Base-by-base conservation (phyloP, 768 basidiomycete species). In the Boletus pseudo-olivaceus region DNA sequence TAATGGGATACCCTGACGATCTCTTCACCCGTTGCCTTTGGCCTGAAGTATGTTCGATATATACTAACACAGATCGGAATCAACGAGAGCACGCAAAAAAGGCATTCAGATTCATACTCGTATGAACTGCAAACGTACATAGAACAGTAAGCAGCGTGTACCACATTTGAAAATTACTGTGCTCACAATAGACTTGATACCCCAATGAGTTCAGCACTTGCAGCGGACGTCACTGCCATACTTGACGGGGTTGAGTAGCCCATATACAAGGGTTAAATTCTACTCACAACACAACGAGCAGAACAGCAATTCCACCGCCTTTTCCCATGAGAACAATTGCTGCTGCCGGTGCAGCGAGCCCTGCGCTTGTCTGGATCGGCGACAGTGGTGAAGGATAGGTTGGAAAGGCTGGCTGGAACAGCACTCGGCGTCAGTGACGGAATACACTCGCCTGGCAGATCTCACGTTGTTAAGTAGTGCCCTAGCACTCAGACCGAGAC, bases 201-300 rank as follows among this genome's bases (percentile, higher is more conserved):
- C 6, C 75, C 77, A 35, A 78, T 77, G 33, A 78, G 67, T 56
- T 79, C 78, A 10, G 78, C 69, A 58, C 75, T 75, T 15, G 75
- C 71, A 7, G 78, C 75, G 33, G 74, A 74, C 5, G 78, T 79
- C 17, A 78, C 78, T 11, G 77, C 78, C 78, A 77, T 78, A 55
- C 71, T 71, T 19, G 34, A 46, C 11, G 29, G 19, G 27, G 20
- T 37, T 54, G 15, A 50, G 52, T 8, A 33, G 23, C 17, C 26
- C 14, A 37, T 26, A 48, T n/a, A n/a, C 26, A 6, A 27, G 20
- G 8, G 7, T 4, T 3, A 35, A 14, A 23, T 5, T 42, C 35
- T 11, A 53, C 71, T 49, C 50, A 67, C 62, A 79, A 78, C 19
- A 77, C 72, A 3, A 78, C 76, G 14, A 80, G 65, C 1, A 79